These are phyloP conservation scores for Penicillium sp. DNA, from an alignment of 2,329 filamentous ascomycete species.

Conservation along the genomic window DNA sequence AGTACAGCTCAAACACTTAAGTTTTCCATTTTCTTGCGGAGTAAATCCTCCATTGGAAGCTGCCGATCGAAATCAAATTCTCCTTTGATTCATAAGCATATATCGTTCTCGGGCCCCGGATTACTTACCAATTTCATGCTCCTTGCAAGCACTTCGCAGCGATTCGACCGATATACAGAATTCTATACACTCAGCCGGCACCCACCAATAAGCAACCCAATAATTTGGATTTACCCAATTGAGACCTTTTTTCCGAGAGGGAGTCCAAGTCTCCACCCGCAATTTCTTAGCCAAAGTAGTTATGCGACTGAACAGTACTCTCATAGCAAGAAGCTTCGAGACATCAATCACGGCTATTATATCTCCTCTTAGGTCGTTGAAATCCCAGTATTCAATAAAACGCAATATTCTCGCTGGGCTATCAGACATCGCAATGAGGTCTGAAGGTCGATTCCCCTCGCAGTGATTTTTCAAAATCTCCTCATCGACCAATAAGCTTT, in stretches of 20 bases:
- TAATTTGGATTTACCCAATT: slow-evolving; percentile 9
- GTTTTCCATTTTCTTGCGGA: slow-evolving; percentile 1
- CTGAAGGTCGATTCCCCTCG: slow-evolving; percentile 5
- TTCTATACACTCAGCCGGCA: slow-evolving; percentile 11
- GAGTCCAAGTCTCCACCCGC: slow-evolving; percentile 1
- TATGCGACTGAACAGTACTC: slow-evolving; percentile 9
- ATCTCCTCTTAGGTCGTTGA: slow-evolving; percentile 4
- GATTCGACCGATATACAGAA: slow-evolving; percentile 5
- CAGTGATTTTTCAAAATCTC: slow-evolving; percentile 7
- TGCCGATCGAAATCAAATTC: slow-evolving; percentile 4
- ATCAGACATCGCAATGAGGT: slow-evolving; percentile 11
- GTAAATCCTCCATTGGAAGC: slow-evolving; percentile 2
- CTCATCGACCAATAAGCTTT: slow-evolving; percentile 7
- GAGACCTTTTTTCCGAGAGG: not conserved
- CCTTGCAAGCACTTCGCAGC: slow-evolving; percentile 5
- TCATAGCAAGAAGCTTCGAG: slow-evolving; percentile 11
- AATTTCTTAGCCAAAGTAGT: slow-evolving; percentile 9
- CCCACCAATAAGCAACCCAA: slow-evolving; percentile 11
- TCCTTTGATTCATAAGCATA: slow-evolving; percentile 2
- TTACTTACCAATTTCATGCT: slow-evolving; percentile 9
- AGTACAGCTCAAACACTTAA: slow-evolving; percentile 3
- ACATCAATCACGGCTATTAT: slow-evolving; percentile 11
- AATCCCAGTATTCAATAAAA: slow-evolving; percentile 8
- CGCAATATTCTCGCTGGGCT: slow-evolving; percentile 8
- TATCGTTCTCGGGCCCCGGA: slow-evolving; percentile 1